A percentile compares a stretch with the other conserved stretches of the same genome.
phyloP scores from a whole-genome alignment of 1,284 basidiomycete species.

The Omphalotus olearius region DNA sequence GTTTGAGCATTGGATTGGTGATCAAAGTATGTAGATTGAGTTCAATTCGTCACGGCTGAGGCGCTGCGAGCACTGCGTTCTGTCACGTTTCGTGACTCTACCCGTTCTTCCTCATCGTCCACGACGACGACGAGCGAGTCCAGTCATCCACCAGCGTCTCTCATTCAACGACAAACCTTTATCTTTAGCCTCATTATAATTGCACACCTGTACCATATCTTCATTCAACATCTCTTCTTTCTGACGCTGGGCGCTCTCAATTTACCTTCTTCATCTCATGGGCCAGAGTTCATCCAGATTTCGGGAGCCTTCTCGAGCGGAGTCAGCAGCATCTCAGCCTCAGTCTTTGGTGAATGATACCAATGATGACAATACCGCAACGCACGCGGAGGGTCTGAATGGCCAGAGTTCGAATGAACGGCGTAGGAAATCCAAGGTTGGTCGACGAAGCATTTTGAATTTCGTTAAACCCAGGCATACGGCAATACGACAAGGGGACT shows the following conservation, averaged over 20 bases:
- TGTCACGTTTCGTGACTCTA: too few relatives aligned
- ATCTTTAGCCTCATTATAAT: not conserved
- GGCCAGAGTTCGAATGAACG: not conserved
- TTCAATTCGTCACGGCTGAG: too few relatives aligned
- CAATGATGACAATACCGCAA: not conserved
- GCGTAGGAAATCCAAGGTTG: slow-evolving; percentile 10
- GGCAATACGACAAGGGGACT: not conserved
- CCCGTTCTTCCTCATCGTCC: too few relatives aligned
- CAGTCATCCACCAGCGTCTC: too few relatives aligned
- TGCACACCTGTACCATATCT: not conserved
- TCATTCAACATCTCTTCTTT: not conserved
- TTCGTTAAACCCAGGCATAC: slow-evolving; percentile 24
- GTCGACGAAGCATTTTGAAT: slow-evolving; percentile 30
- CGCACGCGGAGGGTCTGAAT: not conserved
- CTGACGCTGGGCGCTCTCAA: not conserved
- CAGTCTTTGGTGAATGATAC: not conserved
- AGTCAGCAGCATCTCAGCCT: not conserved
- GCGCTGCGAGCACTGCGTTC: too few relatives aligned
- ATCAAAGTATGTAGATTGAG: too few relatives aligned
- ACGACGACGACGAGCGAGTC: too few relatives aligned
- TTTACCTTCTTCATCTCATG: not conserved
- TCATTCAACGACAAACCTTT: not conserved
- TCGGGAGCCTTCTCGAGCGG: not conserved
- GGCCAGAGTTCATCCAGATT: not conserved
- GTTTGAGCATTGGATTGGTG: too few relatives aligned